These are phyloP conservation scores for Emergomyces pasteurianus DNA, from an alignment of 2,329 filamentous ascomycete genomes.

Conservation along the genomic window DNA sequence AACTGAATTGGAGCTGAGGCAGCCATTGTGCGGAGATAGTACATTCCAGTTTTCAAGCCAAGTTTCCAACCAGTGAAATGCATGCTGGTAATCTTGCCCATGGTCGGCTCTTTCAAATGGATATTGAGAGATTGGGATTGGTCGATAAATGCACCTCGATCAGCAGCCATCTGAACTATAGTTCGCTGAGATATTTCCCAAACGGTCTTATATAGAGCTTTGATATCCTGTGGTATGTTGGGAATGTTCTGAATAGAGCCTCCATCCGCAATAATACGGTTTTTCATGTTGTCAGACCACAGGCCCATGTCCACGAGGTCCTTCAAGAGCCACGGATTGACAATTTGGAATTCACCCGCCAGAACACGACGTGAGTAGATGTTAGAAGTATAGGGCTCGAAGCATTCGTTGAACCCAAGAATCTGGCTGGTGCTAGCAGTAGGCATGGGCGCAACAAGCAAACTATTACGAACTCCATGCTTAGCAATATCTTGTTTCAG, in stretches of 20 bases:
- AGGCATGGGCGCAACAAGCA: constrained; percentile 93
- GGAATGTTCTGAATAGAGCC: constrained; percentile 95
- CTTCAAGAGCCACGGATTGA: constrained; percentile 97
- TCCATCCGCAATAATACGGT: constrained; percentile 95
- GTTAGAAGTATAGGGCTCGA: constrained; percentile 99
- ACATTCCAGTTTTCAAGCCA: constrained; percentile 99
- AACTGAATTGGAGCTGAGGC: constrained; percentile 96
- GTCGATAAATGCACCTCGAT: constrained; percentile 96
- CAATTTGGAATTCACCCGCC: constrained; percentile 97
- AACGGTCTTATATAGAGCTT: constrained; percentile 97
- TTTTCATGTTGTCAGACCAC: constrained; percentile 99
- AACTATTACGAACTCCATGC: constrained; percentile 87
- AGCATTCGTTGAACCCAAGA: constrained; percentile 98
- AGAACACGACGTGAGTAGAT: constrained; percentile 98
- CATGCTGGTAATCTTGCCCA: constrained; percentile 99
- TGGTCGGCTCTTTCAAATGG: constrained; percentile 97
- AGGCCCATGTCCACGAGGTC: constrained; percentile 95
- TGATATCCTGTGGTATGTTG: constrained; percentile 92
- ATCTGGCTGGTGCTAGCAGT: constrained; percentile 97
- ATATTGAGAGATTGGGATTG: constrained; percentile 99
- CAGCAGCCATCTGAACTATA: constrained; percentile 94
- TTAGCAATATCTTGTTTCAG: constrained; percentile 86
- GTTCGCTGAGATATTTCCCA: constrained; percentile 97
- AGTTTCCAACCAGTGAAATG: constrained; percentile 99
- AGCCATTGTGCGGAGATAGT: constrained; percentile 97